Percentiles rank a stretch among this genome's conserved stretches.
Conservation (phyloP, 805 yeast species). For the Saturnispora sanitii region DNA sequence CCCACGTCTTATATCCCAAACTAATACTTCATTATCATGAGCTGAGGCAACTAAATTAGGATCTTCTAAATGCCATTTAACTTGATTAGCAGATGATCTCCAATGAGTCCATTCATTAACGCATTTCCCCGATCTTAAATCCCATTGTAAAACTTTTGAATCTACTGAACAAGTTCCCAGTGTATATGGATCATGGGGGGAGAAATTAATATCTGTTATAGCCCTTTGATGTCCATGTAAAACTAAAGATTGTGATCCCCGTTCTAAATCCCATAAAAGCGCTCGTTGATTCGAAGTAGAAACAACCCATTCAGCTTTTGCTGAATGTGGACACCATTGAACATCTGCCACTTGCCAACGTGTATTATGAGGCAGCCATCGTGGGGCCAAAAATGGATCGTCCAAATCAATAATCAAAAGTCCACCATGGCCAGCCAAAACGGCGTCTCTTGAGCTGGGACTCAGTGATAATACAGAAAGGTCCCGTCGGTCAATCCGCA, state of each 20-base stretch:
- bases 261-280: slow-evolving; percentile 80
- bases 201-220: slow-evolving; percentile 91
- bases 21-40: slow-evolving; percentile 68
- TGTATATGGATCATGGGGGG: slow-evolving; percentile 74
- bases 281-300: slow-evolving; percentile 95
- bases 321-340: slow-evolving; percentile 91
- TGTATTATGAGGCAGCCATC: slow-evolving; percentile 86
- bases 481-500: slow-evolving; percentile 88
- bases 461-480: slow-evolving; percentile 73
- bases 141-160: slow-evolving; percentile 84
- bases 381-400: slow-evolving; percentile 90
- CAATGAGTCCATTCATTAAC: slow-evolving; percentile 81
- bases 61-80: slow-evolving; percentile 79
- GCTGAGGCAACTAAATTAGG: slow-evolving; percentile 74
- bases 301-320: slow-evolving; percentile 83
- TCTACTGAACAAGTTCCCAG: slow-evolving; percentile 92
- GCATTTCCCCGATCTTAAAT: slow-evolving; percentile 74
- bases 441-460: slow-evolving; percentile 90
- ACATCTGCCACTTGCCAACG: slow-evolving; percentile 99
- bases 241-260: slow-evolving; percentile 56
- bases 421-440: slow-evolving; percentile 77
- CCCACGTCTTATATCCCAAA: slow-evolving; percentile 88
- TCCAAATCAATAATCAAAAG: slow-evolving; percentile 84
- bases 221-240: slow-evolving; percentile 89
- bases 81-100: slow-evolving; percentile 91